Evolutionary conservation across 192 early-diverging fungal species (phyloP).

Genomic region (Linnemannia elongata): DNA sequence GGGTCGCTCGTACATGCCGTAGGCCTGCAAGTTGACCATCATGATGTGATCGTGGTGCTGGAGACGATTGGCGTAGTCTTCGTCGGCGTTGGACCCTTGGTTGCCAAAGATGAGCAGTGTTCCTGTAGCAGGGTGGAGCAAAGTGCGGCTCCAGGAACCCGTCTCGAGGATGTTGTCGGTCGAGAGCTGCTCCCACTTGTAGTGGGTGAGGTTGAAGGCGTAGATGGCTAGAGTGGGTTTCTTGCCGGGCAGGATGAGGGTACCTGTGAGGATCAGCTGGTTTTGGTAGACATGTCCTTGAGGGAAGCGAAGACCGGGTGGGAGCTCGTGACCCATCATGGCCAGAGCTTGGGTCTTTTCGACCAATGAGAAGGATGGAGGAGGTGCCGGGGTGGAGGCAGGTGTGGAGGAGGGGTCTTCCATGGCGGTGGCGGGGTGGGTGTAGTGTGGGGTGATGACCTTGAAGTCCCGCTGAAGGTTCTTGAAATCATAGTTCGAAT

Average conservation of each 20-base stretch:
- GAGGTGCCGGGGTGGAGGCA: neutral
- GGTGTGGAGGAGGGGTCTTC: neutral
- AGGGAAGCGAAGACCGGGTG: constrained; percentile 21
- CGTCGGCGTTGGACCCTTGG: constrained; percentile 6
- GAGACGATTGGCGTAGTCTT: constrained; percentile 16
- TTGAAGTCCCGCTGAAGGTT: constrained; percentile 26
- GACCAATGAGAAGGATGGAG: constrained; percentile 25
- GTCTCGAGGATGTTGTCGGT: constrained; percentile 15
- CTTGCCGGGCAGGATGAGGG: constrained; percentile 10
- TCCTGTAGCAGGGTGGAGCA: constrained; percentile 28
- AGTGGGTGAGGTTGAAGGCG: constrained; percentile 18
- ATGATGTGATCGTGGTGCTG: constrained; percentile 27
- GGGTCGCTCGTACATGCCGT: constrained; percentile 23
- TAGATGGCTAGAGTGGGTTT: constrained; percentile 25
- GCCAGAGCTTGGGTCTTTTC: constrained; percentile 26
- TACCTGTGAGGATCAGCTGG: constrained; percentile 21
- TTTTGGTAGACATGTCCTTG: constrained; percentile 31
- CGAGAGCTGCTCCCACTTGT: constrained; percentile 20
- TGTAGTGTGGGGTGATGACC: constrained; percentile 33
- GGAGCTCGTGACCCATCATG: constrained; percentile 26
- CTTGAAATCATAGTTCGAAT: constrained; percentile 31
- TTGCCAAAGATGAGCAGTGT: constrained; percentile 24
- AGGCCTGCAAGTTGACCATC: constrained; percentile 24
- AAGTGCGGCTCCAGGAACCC: constrained; percentile 23
- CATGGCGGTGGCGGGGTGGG: neutral